Evolutionary conservation across 2,329 filamentous ascomycete species (phyloP), one percentile per base, ranked within the genome.

Genomic region (Nigrograna mackinnonii): DNA sequence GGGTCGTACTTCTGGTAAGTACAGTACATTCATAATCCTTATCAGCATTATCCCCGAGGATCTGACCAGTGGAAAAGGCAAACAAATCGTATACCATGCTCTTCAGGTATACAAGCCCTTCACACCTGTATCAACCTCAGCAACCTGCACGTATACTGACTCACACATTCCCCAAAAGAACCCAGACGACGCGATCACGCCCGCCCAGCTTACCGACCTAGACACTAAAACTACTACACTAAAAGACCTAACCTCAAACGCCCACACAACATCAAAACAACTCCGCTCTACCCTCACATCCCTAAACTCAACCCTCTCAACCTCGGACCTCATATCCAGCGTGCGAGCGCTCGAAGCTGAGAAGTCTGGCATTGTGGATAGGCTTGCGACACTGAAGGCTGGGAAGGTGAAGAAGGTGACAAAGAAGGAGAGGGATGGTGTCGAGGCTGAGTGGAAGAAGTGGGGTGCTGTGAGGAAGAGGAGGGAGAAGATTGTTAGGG

Each of bases 1-100:
- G 54, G 80, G 78, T 37, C 78, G 78, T 37, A 67, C 72, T 28
- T 73, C 80, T 28, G 79, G 78, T 79, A 54, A 49, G 62, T 41
- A n/a, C n/a, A n/a, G n/a, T n/a, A n/a, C n/a, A n/a, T n/a, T n/a
- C n/a, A n/a, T n/a, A n/a, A n/a, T n/a, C n/a, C n/a, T n/a, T n/a
- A n/a, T n/a, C n/a, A n/a, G n/a, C n/a, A n/a, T n/a, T n/a, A n/a
- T n/a, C n/a, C n/a, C n/a, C n/a, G n/a, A n/a, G n/a, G n/a, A n/a
- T n/a, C 46, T 51, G n/a, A 49, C 31, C 16, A 35, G 20, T 34
- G 2, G 5, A 6, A 1, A 47, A 80, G 81, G 82, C 16, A 85
- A 84, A 64, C 81, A 84, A 54, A 70, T 75, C 28, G 80, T 85
- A 45, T 85, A 84, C 58, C 82, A 85, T 61, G 71, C 75, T 24